Conservation (phyloP, 352 stramenopile species). For the Lagenidium sp. region DNA sequence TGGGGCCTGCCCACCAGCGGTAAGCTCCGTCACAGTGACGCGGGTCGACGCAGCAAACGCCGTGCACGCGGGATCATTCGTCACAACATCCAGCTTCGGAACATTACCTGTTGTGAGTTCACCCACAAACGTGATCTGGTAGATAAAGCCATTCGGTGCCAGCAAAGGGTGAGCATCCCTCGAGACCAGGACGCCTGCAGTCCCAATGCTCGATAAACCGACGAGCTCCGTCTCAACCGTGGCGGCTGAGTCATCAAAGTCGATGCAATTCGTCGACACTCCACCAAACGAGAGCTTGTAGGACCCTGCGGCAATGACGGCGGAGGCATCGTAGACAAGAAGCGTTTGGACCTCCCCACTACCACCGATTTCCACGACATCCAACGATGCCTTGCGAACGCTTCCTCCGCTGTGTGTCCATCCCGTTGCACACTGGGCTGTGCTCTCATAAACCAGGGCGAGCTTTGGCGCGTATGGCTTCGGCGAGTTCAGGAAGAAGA, state of each 20-base stretch:
- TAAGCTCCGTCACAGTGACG: slow-evolving; percentile 13
- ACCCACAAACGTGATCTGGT: slow-evolving; percentile 60
- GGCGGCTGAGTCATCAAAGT: slow-evolving; percentile 15
- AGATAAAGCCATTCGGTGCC: slow-evolving; percentile 45
- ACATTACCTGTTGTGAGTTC: slow-evolving; percentile 47
- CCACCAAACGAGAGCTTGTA: slow-evolving; percentile 54
- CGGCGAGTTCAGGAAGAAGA: slow-evolving; percentile 57
- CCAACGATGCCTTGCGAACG: slow-evolving; percentile 30
- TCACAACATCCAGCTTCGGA: slow-evolving; percentile 14
- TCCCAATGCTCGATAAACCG: slow-evolving; percentile 21
- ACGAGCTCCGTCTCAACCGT: slow-evolving; percentile 20
- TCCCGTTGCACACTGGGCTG: slow-evolving; percentile 7
- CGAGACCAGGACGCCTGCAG: slow-evolving; percentile 36
- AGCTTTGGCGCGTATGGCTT: slow-evolving; percentile 22
- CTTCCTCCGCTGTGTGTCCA: slow-evolving; percentile 27
- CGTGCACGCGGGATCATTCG: slow-evolving; percentile 11
- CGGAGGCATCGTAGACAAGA: slow-evolving; percentile 20
- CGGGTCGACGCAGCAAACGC: slow-evolving; percentile 16
- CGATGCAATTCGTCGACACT: slow-evolving; percentile 23
- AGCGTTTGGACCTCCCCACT: slow-evolving; percentile 55
- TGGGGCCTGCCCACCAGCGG: slow-evolving; percentile 16
- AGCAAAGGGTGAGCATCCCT: slow-evolving; percentile 24
- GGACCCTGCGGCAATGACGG: slow-evolving; percentile 9
- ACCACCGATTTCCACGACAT: slow-evolving; percentile 38
- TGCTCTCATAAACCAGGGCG: slow-evolving; percentile 23